Evolutionary conservation across 179 eudicot genomes (phyloP), one percentile per base, ranked within the genome.

Genomic region (Camellia oleifera): DNA sequence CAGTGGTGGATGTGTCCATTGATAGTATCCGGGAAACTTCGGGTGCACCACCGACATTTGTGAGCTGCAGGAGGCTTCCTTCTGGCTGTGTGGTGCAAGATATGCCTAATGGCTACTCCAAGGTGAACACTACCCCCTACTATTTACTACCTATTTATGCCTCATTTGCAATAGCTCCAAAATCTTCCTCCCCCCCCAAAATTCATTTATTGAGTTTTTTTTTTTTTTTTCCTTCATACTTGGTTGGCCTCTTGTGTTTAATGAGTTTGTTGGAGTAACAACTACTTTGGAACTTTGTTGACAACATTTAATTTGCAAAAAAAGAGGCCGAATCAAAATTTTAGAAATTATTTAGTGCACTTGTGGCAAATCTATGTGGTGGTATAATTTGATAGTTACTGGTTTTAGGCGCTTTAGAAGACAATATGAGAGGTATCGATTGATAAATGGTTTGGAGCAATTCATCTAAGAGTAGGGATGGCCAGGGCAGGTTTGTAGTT

Each of bases 31-130:
- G 93, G 44, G 95, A 91, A 76, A 68, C 84, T 52, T 86, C 92
- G 0, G 88, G 90, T 18, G 77, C 86, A 32, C 90, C 93, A 32
- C 90, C 93, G 53, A 58, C 87, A 23, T 92, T 78, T 81, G 81
- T 83, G 5, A 88, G 81, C 81, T 89, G 97, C 84, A 84, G 99
- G 87, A 91, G 98, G 83, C 97, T 92, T 80, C 99, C 99, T 66
- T 96, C 99, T 14, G 99, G 99, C 64, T 94, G 95, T 77, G 88
- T 96, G 57, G 97, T 96, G 61, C 94, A 96, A 84, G 99, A 96
- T 89, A 89, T 96, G 99, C 97, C 98, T 15, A 96, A 94, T 85
- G 99, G 99, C 42, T 96, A 94, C 78, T 91, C 98, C 76, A 92
- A 91, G 96, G 99, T 94, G 90, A 77, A 32, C 40, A 32, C 40